Evolutionary conservation across 2,329 filamentous ascomycete species (phyloP).

Genomic region (Neonectria magnoliae): DNA sequence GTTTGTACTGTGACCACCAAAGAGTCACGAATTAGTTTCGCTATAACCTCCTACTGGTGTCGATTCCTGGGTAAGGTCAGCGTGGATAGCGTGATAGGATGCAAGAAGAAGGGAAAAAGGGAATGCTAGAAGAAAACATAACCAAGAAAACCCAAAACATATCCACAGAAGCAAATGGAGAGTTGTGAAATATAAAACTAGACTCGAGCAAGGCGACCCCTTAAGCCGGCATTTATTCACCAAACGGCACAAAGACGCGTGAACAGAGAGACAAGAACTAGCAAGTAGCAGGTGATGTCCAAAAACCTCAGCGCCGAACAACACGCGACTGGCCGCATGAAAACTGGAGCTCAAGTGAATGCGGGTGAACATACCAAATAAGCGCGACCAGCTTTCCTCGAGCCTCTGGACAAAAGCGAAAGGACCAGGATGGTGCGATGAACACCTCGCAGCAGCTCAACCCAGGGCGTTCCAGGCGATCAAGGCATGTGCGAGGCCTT

Average conservation of each 20-base stretch:
- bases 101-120: no score
- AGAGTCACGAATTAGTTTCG: background rate
- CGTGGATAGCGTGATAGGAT: background rate
- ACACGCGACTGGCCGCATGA: background rate
- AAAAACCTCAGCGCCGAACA: background rate
- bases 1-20: background rate
- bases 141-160: background rate
- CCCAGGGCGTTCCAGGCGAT: slow-evolving; percentile 13
- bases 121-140: background rate
- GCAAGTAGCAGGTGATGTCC: background rate
- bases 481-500: slow-evolving; percentile 15
- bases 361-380: slow-evolving; percentile 18
- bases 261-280: background rate
- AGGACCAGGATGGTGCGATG: slow-evolving; percentile 22
- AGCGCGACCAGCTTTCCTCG: background rate
- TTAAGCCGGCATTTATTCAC: background rate
- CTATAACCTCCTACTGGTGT: background rate
- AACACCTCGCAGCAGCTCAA: background rate
- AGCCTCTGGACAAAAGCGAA: background rate
- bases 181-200: background rate
- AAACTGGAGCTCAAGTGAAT: background rate
- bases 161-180: background rate
- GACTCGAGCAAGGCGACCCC: background rate
- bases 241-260: background rate
- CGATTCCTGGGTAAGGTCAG: slow-evolving; percentile 3